A percentile compares a stretch with the other conserved stretches of the same genome.
These are phyloP conservation scores for Clarireedia hainanense DNA, from an alignment of 2,329 filamentous ascomycete genomes.

Conservation along the genomic window DNA sequence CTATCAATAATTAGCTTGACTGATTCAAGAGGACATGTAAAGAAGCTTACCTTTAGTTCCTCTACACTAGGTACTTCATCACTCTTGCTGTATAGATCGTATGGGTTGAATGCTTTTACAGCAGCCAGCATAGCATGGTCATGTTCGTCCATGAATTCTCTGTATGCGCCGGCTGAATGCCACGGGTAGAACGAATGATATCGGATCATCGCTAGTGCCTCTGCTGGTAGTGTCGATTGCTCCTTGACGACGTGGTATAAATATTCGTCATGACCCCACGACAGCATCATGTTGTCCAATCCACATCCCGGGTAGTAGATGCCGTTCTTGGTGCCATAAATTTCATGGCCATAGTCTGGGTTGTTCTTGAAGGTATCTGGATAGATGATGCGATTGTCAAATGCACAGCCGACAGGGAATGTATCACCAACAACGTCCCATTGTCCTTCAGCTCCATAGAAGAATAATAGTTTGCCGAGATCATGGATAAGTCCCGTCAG, in stretches of 20 bases:
- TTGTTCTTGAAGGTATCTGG: constrained; percentile 69
- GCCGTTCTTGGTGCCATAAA: constrained; percentile 69
- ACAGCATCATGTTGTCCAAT: constrained; percentile 80
- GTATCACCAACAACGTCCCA: constrained; percentile 92
- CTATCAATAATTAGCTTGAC: constrained; percentile 29
- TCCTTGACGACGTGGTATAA: constrained; percentile 81
- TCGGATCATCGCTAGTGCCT: constrained; percentile 84
- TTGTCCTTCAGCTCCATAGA: constrained; percentile 76
- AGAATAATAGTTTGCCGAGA: constrained; percentile 71
- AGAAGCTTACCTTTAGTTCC: constrained; percentile 58
- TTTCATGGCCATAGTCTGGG: constrained; percentile 61
- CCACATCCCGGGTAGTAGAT: constrained; percentile 77
- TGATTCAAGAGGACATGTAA: neutral
- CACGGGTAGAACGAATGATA: constrained; percentile 93
- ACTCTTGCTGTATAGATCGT: constrained; percentile 87
- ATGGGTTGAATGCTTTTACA: constrained; percentile 82
- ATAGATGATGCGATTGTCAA: constrained; percentile 73
- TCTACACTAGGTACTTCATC: constrained; percentile 70
- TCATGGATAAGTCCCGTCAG: constrained; percentile 71
- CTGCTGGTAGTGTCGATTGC: constrained; percentile 68
- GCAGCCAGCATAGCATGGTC: constrained; percentile 74
- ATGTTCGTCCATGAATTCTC: constrained; percentile 74
- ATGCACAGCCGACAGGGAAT: constrained; percentile 70
- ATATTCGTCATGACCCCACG: constrained; percentile 86
- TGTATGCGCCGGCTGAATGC: constrained; percentile 76